A percentile compares a stretch with the other conserved stretches of the same genome.
Evolutionary conservation across 176 grass and related monocot species (phyloP).

Genomic region (Neostapfia colusana): DNA sequence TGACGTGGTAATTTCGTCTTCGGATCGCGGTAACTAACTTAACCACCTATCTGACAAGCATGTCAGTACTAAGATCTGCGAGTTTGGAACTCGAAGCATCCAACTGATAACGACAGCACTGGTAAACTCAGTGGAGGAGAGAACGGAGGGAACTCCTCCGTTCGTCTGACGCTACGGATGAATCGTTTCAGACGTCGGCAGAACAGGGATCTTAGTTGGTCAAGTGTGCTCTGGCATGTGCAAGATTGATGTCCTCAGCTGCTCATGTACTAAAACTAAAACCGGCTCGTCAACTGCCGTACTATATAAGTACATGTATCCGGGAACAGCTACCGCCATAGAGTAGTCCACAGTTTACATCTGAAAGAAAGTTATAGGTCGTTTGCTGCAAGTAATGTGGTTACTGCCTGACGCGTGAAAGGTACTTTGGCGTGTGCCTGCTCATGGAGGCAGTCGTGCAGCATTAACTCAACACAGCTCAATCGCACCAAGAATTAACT

Average conservation of each 20-base stretch:
- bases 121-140: not conserved
- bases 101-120: not conserved
- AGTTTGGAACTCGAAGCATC: not conserved
- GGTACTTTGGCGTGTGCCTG: constrained; percentile 38
- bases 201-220: not conserved
- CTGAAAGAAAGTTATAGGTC: constrained; percentile 13
- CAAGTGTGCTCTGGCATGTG: not conserved
- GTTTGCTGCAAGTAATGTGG: constrained; percentile 21
- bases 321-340: too few relatives aligned
- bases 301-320: too few relatives aligned
- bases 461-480: constrained; percentile 38
- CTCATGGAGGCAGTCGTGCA: constrained; percentile 33
- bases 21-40: constrained; percentile 2
- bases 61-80: constrained; percentile 13
- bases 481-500: constrained; percentile 12
- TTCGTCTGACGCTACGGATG: not conserved
- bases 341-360: not conserved
- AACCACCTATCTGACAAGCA: not conserved
- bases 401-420: constrained; percentile 44
- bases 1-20: constrained; percentile 7
- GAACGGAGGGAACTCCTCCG: not conserved
- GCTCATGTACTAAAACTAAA: too few relatives aligned
- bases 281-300: too few relatives aligned
- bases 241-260: too few relatives aligned
- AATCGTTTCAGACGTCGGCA: not conserved